These are phyloP conservation scores for Oryza glaberrima DNA, from an alignment of 176 grass and related monocot species.

Conservation along the genomic window DNA sequence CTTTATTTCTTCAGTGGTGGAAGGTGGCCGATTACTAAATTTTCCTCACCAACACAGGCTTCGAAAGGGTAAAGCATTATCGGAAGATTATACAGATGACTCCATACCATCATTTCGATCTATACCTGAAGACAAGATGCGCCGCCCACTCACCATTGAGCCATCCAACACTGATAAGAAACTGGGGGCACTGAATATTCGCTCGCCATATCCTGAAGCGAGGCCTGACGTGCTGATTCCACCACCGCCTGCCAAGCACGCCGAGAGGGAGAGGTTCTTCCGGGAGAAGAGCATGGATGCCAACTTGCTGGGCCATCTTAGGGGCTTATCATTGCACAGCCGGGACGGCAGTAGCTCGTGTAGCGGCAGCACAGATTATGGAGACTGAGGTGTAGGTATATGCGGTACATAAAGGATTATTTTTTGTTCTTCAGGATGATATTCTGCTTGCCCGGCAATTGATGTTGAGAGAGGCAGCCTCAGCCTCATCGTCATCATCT, in stretches of 20 bases:
- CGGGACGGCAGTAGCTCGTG: constrained; percentile 69
- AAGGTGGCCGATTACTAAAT: background rate
- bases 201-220: constrained; percentile 34
- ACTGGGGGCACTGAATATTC: constrained; percentile 37
- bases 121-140: constrained; percentile 77
- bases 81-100: constrained; percentile 58
- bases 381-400: constrained; percentile 52
- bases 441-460: constrained; percentile 24
- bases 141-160: constrained; percentile 70
- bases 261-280: constrained; percentile 82
- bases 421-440: constrained; percentile 31
- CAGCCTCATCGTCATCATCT: background rate
- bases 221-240: constrained; percentile 58
- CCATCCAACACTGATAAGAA: constrained; percentile 47
- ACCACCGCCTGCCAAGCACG: constrained; percentile 68
- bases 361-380: constrained; percentile 82
- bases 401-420: constrained; percentile 29
- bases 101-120: constrained; percentile 46
- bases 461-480: constrained; percentile 27
- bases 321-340: constrained; percentile 66
- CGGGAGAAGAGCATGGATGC: constrained; percentile 67
- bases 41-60: constrained; percentile 52
- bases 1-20: background rate
- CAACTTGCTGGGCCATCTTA: constrained; percentile 59
- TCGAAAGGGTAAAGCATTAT: constrained; percentile 85